Percentiles rank a stretch among this genome's conserved stretches.
Evolutionary conservation across 768 basidiomycete species (phyloP).

Genomic region (Trametes cubensis): DNA sequence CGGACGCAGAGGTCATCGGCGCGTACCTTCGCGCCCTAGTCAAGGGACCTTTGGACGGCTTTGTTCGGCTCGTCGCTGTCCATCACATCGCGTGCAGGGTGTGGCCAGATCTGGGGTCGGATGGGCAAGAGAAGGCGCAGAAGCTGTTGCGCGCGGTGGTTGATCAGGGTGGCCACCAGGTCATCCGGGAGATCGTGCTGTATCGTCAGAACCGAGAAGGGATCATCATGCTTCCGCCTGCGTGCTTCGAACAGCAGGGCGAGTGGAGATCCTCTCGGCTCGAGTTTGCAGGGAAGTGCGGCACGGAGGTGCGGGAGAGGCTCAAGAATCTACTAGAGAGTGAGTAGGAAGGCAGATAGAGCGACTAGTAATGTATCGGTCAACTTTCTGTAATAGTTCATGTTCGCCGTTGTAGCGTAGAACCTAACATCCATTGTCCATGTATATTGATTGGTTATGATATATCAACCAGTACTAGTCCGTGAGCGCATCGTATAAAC

Average conservation of each 20-base stretch:
- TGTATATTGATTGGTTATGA: neutral
- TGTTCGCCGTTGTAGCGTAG: slow-evolving; percentile 6
- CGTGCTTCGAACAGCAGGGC: slow-evolving; percentile 47
- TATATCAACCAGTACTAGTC: neutral
- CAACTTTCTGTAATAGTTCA: neutral
- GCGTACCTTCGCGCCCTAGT: slow-evolving; percentile 63
- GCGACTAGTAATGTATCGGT: neutral
- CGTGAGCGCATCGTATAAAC: neutral
- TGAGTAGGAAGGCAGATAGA: neutral
- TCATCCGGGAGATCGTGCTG: slow-evolving; percentile 54
- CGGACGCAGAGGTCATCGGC: slow-evolving; percentile 58
- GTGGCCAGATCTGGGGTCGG: slow-evolving; percentile 63
- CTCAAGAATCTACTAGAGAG: slow-evolving; percentile 26
- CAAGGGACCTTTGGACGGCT: slow-evolving; percentile 48
- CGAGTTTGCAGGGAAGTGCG: slow-evolving; percentile 30
- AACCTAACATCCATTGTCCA: neutral
- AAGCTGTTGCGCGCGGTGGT: slow-evolving; percentile 57
- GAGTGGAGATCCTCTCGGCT: slow-evolving; percentile 24
- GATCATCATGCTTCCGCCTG: slow-evolving; percentile 47
- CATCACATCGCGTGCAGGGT: slow-evolving; percentile 79
- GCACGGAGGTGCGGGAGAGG: slow-evolving; percentile 26
- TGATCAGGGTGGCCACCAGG: slow-evolving; percentile 48
- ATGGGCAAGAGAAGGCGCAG: slow-evolving; percentile 35
- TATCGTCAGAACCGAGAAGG: slow-evolving; percentile 55
- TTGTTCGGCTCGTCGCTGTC: slow-evolving; percentile 67